These are phyloP conservation scores for Clonostachys sp. DNA, from an alignment of 2,329 filamentous ascomycete genomes.

Conservation along the genomic window DNA sequence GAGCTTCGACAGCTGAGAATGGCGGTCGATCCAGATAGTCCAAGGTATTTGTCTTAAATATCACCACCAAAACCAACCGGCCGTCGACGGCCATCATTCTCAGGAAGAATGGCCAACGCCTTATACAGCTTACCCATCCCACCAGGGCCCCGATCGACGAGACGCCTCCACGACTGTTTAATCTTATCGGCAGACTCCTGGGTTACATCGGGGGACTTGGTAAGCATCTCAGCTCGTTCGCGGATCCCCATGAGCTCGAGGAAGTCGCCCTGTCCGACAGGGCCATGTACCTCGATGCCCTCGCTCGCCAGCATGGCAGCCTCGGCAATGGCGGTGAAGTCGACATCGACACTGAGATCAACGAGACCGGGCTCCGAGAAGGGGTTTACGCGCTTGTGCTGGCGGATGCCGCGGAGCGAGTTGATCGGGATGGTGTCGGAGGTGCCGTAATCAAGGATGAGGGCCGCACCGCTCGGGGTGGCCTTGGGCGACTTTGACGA, in stretches of 20 bases:
- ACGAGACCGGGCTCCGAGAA: conserved; percentile 77
- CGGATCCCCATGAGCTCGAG: conserved; percentile 76
- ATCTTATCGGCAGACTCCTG: conserved; percentile 54
- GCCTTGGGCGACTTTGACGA: conserved; percentile 48
- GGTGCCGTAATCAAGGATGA: conserved; percentile 96
- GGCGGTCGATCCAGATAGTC: background rate
- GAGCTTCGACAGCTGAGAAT: too few species aligned
- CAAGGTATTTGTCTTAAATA: conserved; percentile 19
- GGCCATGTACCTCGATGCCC: conserved; percentile 87
- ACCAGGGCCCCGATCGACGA: conserved; percentile 76
- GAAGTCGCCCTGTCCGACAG: conserved; percentile 80
- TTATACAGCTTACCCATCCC: conserved; percentile 97
- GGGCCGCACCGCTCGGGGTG: conserved; percentile 72
- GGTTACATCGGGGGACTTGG: conserved; percentile 33
- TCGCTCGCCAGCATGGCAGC: conserved; percentile 70
- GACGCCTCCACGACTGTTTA: conserved; percentile 70
- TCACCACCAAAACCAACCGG: conserved; percentile 92
- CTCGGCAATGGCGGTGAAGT: conserved; percentile 85
- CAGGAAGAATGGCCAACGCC: conserved; percentile 83
- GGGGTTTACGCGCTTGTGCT: conserved; percentile 72
- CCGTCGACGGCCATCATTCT: conserved; percentile 66
- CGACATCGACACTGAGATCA: conserved; percentile 88
- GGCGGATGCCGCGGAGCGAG: conserved; percentile 82
- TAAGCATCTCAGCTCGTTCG: conserved; percentile 67
- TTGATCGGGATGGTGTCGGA: conserved; percentile 74